Evolutionary conservation across 306 rosid species (phyloP), one percentile per base, ranked within the genome.

Genomic region (Lathyrus tuberosus): DNA sequence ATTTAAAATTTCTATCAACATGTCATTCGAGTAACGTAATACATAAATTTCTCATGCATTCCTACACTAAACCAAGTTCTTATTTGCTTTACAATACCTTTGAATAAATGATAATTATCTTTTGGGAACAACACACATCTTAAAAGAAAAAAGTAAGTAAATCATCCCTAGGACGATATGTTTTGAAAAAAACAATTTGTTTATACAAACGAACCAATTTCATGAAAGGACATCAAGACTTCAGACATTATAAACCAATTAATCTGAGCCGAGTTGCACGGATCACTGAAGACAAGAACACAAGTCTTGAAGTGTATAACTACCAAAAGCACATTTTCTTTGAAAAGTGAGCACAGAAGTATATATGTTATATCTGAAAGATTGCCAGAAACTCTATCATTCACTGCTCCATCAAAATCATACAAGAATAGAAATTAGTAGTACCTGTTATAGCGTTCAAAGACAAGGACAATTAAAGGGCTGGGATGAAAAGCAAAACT

Each of bases 401-500:
- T 51, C 9, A 15, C 2, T 7, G 13, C 18, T 38, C 35, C 4
- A 38, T 14, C 26, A 60, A 71, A 60, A 2, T 22, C 15, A 66
- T 17, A 54, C 35, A 62, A 12, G 24, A 58, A 15, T 2, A 44
- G 40, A 3, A 54, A 43, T 61, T 28, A 57, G 40, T 13, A 3
- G 10, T 62, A 91, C 97, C 95, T 88, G 81, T 85, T 80, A 49
- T 94, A 94, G 67, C 97, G 85, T 78, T 88, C 96, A 41, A 91
- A 94, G 63, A 91, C 99, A 64, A 87, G 88, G 62, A 94, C 97
- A 72, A 94, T 74, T 12, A 94, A 87, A 5, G 97, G 99, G 79
- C 96, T 91, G 3, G 99, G 97, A 78, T 89, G 97, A 73, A 85
- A 91, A 75, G 97, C 99, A 84, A 84, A 86, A 82, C 86, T 87